Conservation (phyloP, 179 eudicot genomes). For the Silene vulgaris region DNA sequence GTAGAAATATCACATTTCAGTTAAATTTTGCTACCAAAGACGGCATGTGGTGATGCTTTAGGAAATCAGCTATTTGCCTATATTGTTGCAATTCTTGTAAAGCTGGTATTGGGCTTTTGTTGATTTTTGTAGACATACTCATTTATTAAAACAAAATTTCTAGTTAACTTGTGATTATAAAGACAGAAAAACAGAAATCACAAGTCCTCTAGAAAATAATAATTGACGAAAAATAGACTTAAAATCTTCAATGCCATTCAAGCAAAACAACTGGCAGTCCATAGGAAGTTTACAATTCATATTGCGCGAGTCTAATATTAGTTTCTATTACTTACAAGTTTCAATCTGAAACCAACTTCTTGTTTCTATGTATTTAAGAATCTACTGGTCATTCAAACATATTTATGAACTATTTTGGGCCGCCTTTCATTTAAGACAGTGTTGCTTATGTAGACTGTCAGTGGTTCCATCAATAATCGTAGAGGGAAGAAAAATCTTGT, state of each 20-base stretch:
- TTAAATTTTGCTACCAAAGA: background rate
- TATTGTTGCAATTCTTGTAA: background rate
- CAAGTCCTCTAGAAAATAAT: background rate
- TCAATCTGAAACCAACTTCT: slow-evolving; percentile 2
- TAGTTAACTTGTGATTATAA: background rate
- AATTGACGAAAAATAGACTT: background rate
- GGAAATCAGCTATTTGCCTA: background rate
- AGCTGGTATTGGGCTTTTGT: background rate
- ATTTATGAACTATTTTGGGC: slow-evolving; percentile 5
- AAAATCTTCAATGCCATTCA: background rate
- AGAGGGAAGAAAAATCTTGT: slow-evolving; percentile 86
- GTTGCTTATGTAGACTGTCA: slow-evolving; percentile 31
- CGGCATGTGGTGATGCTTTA: slow-evolving; percentile 6
- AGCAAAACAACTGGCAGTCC: background rate
- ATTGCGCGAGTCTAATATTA: background rate
- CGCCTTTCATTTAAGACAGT: background rate
- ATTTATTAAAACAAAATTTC: background rate
- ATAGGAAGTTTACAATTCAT: slow-evolving; percentile 9
- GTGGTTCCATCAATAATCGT: slow-evolving; percentile 63
- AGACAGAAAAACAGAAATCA: background rate
- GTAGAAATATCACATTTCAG: background rate
- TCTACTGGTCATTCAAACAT: background rate
- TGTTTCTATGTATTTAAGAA: background rate
- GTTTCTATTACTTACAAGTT: background rate
- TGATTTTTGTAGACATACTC: background rate